Percentiles rank a stretch among this genome's conserved stretches.
Conservation (phyloP, 305 asterid species). For the Plantago lanceolata region DNA sequence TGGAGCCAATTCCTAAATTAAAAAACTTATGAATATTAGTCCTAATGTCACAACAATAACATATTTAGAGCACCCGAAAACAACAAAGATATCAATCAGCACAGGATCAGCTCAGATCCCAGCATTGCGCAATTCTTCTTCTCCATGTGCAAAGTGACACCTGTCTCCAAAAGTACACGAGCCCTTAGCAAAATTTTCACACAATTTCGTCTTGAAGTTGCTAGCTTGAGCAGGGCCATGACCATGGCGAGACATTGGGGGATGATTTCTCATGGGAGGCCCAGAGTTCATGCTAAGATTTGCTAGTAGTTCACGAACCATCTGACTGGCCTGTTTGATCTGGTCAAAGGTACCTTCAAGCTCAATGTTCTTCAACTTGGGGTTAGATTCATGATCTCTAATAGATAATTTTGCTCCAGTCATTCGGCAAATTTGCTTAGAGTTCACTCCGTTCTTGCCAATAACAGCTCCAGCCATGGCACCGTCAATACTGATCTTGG, state of each 20-base stretch:
- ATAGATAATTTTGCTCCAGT: constrained; percentile 44
- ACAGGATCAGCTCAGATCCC: constrained; percentile 18
- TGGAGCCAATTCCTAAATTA: neutral
- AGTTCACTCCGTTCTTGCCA: constrained; percentile 48
- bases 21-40: constrained; percentile 4
- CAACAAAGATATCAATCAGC: neutral
- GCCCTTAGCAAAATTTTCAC: constrained; percentile 49
- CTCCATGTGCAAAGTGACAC: constrained; percentile 64
- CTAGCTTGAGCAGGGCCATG: constrained; percentile 26
- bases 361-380: constrained; percentile 41
- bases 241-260: constrained; percentile 18
- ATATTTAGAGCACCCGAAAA: neutral
- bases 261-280: constrained; percentile 17
- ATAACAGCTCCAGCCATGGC: constrained; percentile 42
- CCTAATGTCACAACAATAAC: constrained; percentile 20
- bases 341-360: constrained; percentile 50
- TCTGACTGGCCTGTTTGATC: constrained; percentile 45
- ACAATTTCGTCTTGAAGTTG: constrained; percentile 47
- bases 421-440: constrained; percentile 40
- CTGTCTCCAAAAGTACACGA: constrained; percentile 58
- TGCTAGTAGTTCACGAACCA: constrained; percentile 41
- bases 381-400: constrained; percentile 40
- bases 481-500: constrained; percentile 45
- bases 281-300: constrained; percentile 28
- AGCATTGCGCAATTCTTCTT: constrained; percentile 39